Evolutionary conservation across 305 asterid species (phyloP), one percentile per base, ranked within the genome.

Genomic region (Rubia occidens): DNA sequence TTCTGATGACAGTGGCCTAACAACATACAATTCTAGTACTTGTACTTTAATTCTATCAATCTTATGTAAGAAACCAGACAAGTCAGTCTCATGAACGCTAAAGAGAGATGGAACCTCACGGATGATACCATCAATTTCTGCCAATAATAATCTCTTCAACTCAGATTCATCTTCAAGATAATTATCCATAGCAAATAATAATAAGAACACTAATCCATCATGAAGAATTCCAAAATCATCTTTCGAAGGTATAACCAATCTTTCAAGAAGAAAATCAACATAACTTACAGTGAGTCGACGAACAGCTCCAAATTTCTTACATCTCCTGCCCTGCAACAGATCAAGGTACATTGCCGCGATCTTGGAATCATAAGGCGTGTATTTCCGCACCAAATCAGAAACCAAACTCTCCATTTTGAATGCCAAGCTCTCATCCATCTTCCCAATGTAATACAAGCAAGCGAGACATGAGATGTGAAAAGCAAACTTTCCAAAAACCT

Each of bases 131-230:
- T 7, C 1, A 37, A 15, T 35, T 61, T 61, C 47, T 21, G 66
- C 26, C 18, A 61, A 59, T 58, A 35, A 53, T 20, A 20, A 15
- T 37, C 56, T 45, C 73, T 74, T 86, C 39, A 54, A 44, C n/a
- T 47, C 32, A 0, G 42, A 58, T 45, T 10, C n/a, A 4, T 67
- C 64, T 32, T 44, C 43, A 43, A 75, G 75, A 10, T 71, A 67
- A 49, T 49, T 44, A 56, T 70, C 70, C 60, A 66, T 24, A 15
- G 39, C 69, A 35, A 58, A 75, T 21, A 59, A 70, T 21, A 71
- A 45, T 56, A 75, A 39, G 47, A 44, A 45, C 8, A 62, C 29
- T 18, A 71, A 39, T 11, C 69, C 63, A 3, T 62, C 49, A 11
- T n/a, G 62, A n/a, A 71, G 32, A 11, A 43, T 64, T 64, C 43